These are phyloP conservation scores for Hibiscus tridactylites DNA, from an alignment of 345 rosid genomes.

Conservation along the genomic window DNA sequence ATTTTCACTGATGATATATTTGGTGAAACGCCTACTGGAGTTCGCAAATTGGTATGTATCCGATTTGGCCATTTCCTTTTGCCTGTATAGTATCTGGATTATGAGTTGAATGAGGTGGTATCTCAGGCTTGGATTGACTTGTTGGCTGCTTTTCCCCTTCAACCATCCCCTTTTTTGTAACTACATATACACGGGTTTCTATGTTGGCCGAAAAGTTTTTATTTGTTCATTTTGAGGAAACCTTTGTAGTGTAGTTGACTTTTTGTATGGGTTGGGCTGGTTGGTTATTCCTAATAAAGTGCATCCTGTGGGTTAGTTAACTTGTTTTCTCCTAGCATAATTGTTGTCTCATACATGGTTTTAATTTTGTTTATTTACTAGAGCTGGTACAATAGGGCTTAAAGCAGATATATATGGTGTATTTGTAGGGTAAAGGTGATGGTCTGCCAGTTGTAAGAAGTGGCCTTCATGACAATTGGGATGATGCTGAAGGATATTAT, in stretches of 20 bases:
- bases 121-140: not conserved
- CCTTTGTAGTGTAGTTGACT: too few species aligned
- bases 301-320: not conserved
- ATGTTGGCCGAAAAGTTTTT: not conserved
- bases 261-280: too few species aligned
- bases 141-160: not conserved
- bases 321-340: not conserved
- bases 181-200: not conserved
- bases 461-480: constrained; percentile 97
- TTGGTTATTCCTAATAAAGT: too few species aligned
- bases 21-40: constrained; percentile 86
- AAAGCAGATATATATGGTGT: not conserved
- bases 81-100: not conserved
- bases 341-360: not conserved
- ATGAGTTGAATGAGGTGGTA: constrained; percentile 1
- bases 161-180: not conserved
- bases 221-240: not conserved
- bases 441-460: constrained; percentile 63
- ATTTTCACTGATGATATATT: constrained; percentile 86
- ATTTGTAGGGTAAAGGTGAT: constrained; percentile 59
- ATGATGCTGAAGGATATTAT: constrained; percentile 87
- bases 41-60: constrained; percentile 45
- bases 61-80: not conserved
- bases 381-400: not conserved
- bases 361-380: not conserved